Conservation (phyloP, 768 basidiomycete species). For the Rhizopogon rudus region DNA sequence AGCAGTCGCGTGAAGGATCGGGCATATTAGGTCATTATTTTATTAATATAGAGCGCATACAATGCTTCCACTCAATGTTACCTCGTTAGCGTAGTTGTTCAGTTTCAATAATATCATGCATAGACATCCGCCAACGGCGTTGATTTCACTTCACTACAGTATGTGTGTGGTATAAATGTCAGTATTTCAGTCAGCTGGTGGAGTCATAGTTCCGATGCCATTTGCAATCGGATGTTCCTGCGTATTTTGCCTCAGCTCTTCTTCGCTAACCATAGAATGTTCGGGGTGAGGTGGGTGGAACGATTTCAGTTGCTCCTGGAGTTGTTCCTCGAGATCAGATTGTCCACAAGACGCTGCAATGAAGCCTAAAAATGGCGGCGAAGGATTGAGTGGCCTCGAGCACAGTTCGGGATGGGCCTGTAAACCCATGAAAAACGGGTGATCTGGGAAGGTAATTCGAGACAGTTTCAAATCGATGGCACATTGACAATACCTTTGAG, state of each 20-base stretch:
- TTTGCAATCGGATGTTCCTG: slow-evolving; percentile 25
- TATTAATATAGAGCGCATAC: background rate
- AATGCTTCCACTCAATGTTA: background rate
- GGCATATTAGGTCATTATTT: background rate
- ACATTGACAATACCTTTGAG: slow-evolving; percentile 51
- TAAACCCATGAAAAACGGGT: slow-evolving; percentile 90
- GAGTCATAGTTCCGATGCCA: slow-evolving; percentile 14
- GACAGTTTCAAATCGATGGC: background rate
- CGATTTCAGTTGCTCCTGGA: slow-evolving; percentile 53
- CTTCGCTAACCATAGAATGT: slow-evolving; percentile 69
- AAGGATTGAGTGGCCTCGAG: slow-evolving; percentile 95
- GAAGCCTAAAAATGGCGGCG: slow-evolving; percentile 95
- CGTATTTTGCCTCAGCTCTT: slow-evolving; percentile 37
- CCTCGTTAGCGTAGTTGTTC: background rate
- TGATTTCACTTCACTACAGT: background rate
- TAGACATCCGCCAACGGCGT: background rate
- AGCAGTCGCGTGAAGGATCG: background rate
- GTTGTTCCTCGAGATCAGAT: slow-evolving; percentile 62
- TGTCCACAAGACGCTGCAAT: slow-evolving; percentile 70
- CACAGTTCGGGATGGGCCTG: slow-evolving; percentile 99
- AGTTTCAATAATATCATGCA: background rate
- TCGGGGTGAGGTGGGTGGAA: slow-evolving; percentile 77
- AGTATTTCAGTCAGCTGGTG: background rate
- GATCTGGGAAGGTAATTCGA: slow-evolving; percentile 44
- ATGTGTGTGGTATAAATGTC: background rate